These are phyloP conservation scores for Sanghuangporus baumii DNA, from an alignment of 1,284 basidiomycete species.

Conservation along the genomic window DNA sequence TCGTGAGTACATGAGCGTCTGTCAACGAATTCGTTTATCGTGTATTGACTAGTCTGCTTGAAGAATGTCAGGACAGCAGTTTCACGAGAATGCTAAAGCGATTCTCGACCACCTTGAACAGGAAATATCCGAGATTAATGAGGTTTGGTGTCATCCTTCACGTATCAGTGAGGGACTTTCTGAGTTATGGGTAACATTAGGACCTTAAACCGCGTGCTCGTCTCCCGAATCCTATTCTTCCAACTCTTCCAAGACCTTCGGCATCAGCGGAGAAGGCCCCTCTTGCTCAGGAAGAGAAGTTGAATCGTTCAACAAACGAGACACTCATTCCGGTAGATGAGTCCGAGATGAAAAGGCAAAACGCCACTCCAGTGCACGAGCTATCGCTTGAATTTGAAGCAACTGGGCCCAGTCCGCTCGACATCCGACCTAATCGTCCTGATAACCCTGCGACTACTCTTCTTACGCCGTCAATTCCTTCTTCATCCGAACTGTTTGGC, in stretches of 20 bases:
- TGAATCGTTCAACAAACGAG: not conserved
- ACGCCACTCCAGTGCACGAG: conserved; percentile 9
- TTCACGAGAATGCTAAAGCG: conserved; percentile 37
- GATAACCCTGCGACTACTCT: conserved; percentile 17
- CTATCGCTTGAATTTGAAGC: conserved; percentile 2
- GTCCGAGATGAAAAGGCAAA: conserved; percentile 8
- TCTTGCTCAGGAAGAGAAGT: not conserved
- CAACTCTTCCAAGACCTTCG: conserved; percentile 24
- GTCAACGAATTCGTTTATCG: not conserved
- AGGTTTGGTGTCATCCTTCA: conserved; percentile 30
- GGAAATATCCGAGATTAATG: conserved; percentile 43
- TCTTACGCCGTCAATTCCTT: conserved; percentile 24
- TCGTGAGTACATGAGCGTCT: conserved; percentile 4
- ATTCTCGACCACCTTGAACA: conserved; percentile 50
- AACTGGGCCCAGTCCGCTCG: not conserved
- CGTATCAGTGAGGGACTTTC: not conserved
- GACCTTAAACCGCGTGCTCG: conserved; percentile 33
- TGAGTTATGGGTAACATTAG: conserved; percentile 22
- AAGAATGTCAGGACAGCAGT: conserved; percentile 36
- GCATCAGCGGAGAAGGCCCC: conserved; percentile 6
- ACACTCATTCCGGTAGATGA: conserved; percentile 8
- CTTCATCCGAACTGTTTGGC: conserved; percentile 21
- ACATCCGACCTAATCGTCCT: not conserved
- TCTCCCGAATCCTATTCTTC: conserved; percentile 33
- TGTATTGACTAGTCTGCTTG: not conserved